Percentiles rank a stretch among this genome's conserved stretches.
Conservation (phyloP, 257 asterid species). For the Buddleja alternifolia region DNA sequence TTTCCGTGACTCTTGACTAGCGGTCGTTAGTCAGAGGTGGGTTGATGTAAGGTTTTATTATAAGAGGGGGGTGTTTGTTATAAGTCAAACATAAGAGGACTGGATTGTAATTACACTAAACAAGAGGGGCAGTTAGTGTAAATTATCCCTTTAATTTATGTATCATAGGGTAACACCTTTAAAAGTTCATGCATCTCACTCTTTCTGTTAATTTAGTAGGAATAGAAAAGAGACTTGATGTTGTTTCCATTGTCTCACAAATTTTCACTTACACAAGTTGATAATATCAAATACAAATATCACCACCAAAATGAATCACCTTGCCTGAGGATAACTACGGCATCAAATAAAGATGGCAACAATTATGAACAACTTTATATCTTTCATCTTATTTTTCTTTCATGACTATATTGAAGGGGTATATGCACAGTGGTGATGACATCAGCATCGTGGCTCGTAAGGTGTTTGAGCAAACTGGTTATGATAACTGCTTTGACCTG, state of each 20-base stretch:
- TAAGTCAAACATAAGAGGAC: too few species aligned
- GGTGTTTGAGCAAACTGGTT: conserved; percentile 44
- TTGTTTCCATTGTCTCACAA: background rate
- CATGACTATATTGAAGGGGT: conserved; percentile 38
- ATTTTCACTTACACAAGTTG: conserved; percentile 8
- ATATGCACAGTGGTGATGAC: conserved; percentile 36
- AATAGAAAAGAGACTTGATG: background rate
- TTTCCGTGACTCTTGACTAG: too few species aligned
- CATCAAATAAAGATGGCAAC: conserved; percentile 6
- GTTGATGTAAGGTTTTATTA: too few species aligned
- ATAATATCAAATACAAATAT: background rate
- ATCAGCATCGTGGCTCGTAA: conserved; percentile 42
- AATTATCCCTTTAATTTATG: too few species aligned
- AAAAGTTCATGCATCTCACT: background rate
- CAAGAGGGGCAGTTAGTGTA: too few species aligned
- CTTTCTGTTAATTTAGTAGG: background rate
- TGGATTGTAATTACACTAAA: too few species aligned
- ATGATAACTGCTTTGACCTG: conserved; percentile 43
- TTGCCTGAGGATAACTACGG: conserved; percentile 11
- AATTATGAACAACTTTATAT: background rate
- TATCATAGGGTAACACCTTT: too few species aligned
- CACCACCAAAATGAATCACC: conserved; percentile 5
- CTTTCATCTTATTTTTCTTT: conserved; percentile 17
- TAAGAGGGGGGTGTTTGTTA: too few species aligned
- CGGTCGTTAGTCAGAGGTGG: too few species aligned